A percentile compares a stretch with the other conserved stretches of the same genome.
Evolutionary conservation across 495 filamentous ascomycete genomes (phyloP).

Genomic region (Immersiella caudata): DNA sequence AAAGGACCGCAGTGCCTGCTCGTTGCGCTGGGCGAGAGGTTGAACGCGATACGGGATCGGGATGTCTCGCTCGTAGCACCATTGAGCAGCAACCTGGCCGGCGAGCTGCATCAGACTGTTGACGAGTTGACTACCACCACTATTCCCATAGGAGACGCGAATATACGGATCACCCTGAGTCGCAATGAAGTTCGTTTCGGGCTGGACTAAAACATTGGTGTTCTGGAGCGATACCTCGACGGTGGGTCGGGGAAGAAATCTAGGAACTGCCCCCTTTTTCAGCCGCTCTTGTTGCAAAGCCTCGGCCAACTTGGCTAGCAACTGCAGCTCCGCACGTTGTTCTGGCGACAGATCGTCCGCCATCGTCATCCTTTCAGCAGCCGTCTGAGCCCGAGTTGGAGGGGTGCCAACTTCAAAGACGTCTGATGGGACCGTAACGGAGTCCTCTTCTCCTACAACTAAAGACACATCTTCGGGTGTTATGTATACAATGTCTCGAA

Average conservation of each 20-base stretch:
- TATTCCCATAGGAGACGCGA: constrained; percentile 34
- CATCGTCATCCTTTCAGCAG: constrained; percentile 40
- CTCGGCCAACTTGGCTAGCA: constrained; percentile 41
- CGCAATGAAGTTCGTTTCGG: constrained; percentile 24
- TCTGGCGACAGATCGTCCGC: constrained; percentile 34
- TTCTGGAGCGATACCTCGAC: constrained; percentile 40
- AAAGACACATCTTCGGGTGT: constrained; percentile 61
- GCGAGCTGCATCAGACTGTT: constrained; percentile 73
- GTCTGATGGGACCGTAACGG: constrained; percentile 10
- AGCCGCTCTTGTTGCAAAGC: constrained; percentile 40
- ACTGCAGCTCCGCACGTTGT: constrained; percentile 38
- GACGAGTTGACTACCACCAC: constrained; percentile 37
- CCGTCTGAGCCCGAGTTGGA: constrained; percentile 23
- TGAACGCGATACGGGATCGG: constrained; percentile 77
- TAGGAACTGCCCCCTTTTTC: constrained; percentile 43
- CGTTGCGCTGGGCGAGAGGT: constrained; percentile 57
- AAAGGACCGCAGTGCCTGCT: constrained; percentile 44
- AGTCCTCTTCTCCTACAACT: constrained; percentile 47
- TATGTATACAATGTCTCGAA: constrained; percentile 73
- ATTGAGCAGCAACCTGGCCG: constrained; percentile 70
- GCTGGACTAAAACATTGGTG: constrained; percentile 16
- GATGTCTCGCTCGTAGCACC: constrained; percentile 74
- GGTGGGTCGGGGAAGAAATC: constrained; percentile 36
- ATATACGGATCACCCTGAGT: constrained; percentile 47
- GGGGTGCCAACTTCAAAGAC: constrained; percentile 40